phyloP scores from a whole-genome alignment of 2,329 filamentous ascomycete species.

The Verticillium dahliae region DNA sequence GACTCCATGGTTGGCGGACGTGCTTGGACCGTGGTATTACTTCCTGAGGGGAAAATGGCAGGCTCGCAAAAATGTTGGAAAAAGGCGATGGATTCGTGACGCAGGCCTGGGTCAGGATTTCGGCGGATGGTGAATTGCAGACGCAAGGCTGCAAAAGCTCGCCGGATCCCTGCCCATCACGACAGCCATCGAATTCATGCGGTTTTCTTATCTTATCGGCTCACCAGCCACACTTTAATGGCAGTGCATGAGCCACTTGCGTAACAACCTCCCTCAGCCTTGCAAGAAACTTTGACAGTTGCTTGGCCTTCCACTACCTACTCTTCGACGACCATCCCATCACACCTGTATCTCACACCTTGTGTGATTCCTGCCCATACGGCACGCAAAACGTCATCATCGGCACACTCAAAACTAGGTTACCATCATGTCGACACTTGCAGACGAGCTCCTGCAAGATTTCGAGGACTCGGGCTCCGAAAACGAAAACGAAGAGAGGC shows the following conservation, averaged over 20 bases:
- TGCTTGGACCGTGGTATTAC: slow-evolving; percentile 20
- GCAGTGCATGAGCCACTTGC: background rate
- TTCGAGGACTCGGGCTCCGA: slow-evolving; percentile 84
- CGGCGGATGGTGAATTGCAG: background rate
- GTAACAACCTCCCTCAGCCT: slow-evolving; percentile 3
- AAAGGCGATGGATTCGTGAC: background rate
- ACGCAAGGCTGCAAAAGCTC: background rate
- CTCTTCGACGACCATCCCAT: background rate
- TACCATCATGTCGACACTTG: slow-evolving; percentile 72
- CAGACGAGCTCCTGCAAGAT: slow-evolving; percentile 87
- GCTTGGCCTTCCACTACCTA: background rate
- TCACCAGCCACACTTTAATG: background rate
- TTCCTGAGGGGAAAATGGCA: background rate
- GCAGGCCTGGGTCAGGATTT: background rate
- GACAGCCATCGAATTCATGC: background rate
- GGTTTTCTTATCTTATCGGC: background rate
- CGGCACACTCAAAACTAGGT: background rate
- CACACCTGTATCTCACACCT: background rate
- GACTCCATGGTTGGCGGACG: slow-evolving; percentile 63
- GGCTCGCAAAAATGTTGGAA: background rate
- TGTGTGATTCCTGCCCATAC: background rate
- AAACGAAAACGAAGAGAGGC: slow-evolving; percentile 54
- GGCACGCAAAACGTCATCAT: background rate
- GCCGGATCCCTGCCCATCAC: background rate
- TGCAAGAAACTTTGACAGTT: background rate